Percentiles rank a stretch among this genome's conserved stretches.
Evolutionary conservation across 371 early-diverging fungal genomes (phyloP).

Genomic region (Mucor indicus): DNA sequence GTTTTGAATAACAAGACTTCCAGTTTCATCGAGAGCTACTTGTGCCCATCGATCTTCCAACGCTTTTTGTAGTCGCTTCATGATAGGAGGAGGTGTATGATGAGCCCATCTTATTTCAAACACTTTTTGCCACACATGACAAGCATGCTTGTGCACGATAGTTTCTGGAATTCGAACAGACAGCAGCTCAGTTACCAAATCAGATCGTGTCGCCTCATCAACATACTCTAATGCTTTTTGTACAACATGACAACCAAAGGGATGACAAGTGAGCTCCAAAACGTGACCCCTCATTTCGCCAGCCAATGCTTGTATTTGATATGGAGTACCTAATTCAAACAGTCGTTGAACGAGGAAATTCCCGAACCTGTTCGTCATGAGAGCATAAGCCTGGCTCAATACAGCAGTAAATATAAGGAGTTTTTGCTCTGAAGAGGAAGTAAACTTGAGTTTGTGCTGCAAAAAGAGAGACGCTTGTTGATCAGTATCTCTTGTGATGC

Average conservation of each 20-base stretch:
- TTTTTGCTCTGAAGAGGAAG: conserved; percentile 50
- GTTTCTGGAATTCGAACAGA: conserved; percentile 63
- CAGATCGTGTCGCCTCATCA: conserved; percentile 52
- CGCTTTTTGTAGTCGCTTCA: conserved; percentile 58
- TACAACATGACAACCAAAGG: conserved; percentile 79
- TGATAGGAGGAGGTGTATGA: conserved; percentile 45
- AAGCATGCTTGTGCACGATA: conserved; percentile 74
- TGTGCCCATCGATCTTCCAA: conserved; percentile 62
- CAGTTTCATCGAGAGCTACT: conserved; percentile 78
- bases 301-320: conserved; percentile 57
- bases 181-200: conserved; percentile 57
- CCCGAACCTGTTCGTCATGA: conserved; percentile 78
- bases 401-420: conserved; percentile 61
- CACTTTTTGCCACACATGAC: conserved; percentile 80
- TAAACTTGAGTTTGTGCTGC: conserved; percentile 69
- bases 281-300: conserved; percentile 64
- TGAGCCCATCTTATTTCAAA: conserved; percentile 66
- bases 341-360: conserved; percentile 77
- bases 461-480: conserved; percentile 76
- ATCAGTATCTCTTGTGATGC: conserved; percentile 70
- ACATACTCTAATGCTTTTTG: conserved; percentile 73
- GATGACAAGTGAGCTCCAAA: conserved; percentile 63
- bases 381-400: conserved; percentile 47
- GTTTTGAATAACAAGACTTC: conserved; percentile 77
- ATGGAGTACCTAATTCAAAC: conserved; percentile 62